Evolutionary conservation across 2,329 filamentous ascomycete species (phyloP).

Genomic region (Phialophora macrospora): DNA sequence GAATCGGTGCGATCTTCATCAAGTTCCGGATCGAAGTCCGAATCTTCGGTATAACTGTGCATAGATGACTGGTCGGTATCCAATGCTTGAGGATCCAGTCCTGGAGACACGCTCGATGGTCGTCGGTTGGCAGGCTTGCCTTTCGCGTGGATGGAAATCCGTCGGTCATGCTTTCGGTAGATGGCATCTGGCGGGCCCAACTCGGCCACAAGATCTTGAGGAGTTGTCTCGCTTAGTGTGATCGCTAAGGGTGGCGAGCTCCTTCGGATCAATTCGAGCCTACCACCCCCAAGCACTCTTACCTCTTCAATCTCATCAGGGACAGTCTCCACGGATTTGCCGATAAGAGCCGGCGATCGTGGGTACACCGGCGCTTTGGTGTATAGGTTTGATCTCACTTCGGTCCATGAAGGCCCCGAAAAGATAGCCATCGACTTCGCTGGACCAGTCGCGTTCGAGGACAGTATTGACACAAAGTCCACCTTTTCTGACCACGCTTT

Average conservation of each 20-base stretch:
- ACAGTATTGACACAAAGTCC: conserved; percentile 85
- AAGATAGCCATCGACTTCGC: conserved; percentile 91
- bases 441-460: conserved; percentile 74
- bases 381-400: conserved; percentile 77
- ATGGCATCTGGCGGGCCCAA: conserved; percentile 92
- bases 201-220: conserved; percentile 88
- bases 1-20: conserved; percentile 65
- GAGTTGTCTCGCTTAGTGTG: conserved; percentile 80
- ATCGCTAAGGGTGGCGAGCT: conserved; percentile 72
- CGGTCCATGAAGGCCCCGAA: conserved; percentile 86
- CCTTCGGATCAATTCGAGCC: conserved; percentile 76
- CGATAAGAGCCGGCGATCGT: conserved; percentile 70
- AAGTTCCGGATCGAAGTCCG: conserved; percentile 62
- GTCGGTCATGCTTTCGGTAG: conserved; percentile 86
- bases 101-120: conserved; percentile 42
- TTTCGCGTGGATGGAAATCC: conserved; percentile 76
- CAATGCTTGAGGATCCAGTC: conserved; percentile 52
- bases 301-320: conserved; percentile 87
- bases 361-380: conserved; percentile 74
- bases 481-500: conserved; percentile 73
- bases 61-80: conserved; percentile 78
- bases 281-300: conserved; percentile 76
- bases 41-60: conserved; percentile 72
- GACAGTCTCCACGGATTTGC: conserved; percentile 75
- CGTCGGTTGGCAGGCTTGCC: conserved; percentile 57